Conservation (phyloP, 139 green algal species). For the Chlamydomonas eustigma region DNA sequence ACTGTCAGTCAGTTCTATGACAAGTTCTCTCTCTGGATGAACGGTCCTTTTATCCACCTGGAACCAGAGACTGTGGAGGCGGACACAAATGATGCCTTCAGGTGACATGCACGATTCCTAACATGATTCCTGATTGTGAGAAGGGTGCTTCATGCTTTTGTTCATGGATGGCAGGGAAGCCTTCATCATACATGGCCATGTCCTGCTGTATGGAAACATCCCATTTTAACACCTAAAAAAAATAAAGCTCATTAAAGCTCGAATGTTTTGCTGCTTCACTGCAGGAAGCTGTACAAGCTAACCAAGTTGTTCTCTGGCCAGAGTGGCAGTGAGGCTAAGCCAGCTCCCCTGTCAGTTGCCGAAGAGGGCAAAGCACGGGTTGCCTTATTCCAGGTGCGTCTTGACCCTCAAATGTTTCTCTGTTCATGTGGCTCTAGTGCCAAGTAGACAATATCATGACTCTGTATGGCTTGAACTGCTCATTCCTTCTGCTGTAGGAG, state of each 20-base stretch:
- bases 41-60: slow-evolving; percentile 66
- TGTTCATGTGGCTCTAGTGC: too few relatives aligned
- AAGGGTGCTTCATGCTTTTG: too few relatives aligned
- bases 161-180: neutral
- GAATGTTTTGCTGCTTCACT: too few relatives aligned
- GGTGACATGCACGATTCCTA: too few relatives aligned
- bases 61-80: slow-evolving; percentile 66
- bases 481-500: slow-evolving; percentile 28
- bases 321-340: slow-evolving; percentile 7
- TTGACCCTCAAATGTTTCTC: slow-evolving; percentile 60
- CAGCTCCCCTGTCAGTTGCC: slow-evolving; percentile 36
- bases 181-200: neutral
- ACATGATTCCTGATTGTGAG: too few relatives aligned
- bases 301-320: slow-evolving; percentile 55
- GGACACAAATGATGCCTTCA: slow-evolving; percentile 52
- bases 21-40: slow-evolving; percentile 66
- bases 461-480: too few relatives aligned
- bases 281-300: slow-evolving; percentile 70
- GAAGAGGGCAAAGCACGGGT: slow-evolving; percentile 49
- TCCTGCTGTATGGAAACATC: slow-evolving; percentile 13
- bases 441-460: too few relatives aligned
- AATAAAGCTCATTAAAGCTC: too few relatives aligned
- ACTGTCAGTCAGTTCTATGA: slow-evolving; percentile 51
- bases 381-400: slow-evolving; percentile 46
- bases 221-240: too few relatives aligned